These are phyloP conservation scores for Orobanche coerulescens DNA, from an alignment of 257 asterid species.

Conservation along the genomic window DNA sequence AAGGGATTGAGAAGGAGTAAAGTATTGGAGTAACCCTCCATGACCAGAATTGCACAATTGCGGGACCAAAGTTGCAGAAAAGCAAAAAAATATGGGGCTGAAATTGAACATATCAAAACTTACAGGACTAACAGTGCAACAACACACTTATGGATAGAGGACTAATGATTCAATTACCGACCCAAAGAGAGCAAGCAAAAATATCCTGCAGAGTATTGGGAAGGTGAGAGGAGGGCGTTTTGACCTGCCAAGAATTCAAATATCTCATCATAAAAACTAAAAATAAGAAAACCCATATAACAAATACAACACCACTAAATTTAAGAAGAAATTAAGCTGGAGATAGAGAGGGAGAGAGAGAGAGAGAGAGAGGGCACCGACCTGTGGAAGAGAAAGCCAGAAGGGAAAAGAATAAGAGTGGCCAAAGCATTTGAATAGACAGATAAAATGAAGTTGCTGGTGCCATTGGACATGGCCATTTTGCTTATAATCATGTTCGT, in stretches of 20 bases:
- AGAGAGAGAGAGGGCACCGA: not conserved
- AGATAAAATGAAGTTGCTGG: conserved; percentile 40
- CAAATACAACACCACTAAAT: not conserved
- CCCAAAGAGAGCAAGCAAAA: conserved; percentile 52
- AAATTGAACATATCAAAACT: no score
- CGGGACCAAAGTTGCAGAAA: no score
- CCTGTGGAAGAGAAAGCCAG: conserved; percentile 40
- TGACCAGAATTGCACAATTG: no score
- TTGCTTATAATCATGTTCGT: conserved; percentile 39
- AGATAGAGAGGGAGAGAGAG: not conserved
- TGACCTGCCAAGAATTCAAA: conserved; percentile 29
- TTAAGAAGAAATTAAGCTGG: not conserved
- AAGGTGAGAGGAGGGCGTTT: conserved; percentile 40
- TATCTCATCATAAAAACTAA: not conserved
- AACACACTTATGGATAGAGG: no score
- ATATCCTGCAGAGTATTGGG: conserved; percentile 37
- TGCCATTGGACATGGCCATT: conserved; percentile 47
- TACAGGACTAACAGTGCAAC: no score
- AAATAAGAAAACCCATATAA: conserved; percentile 15
- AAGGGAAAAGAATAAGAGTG: conserved; percentile 40
- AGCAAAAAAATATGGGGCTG: no score
- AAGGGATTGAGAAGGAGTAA: no score
- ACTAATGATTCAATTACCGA: no score
- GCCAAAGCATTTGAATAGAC: conserved; percentile 42
- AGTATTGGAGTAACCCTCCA: no score